These are phyloP conservation scores for Millerozyma miso DNA, from an alignment of 805 yeast species.

Conservation along the genomic window DNA sequence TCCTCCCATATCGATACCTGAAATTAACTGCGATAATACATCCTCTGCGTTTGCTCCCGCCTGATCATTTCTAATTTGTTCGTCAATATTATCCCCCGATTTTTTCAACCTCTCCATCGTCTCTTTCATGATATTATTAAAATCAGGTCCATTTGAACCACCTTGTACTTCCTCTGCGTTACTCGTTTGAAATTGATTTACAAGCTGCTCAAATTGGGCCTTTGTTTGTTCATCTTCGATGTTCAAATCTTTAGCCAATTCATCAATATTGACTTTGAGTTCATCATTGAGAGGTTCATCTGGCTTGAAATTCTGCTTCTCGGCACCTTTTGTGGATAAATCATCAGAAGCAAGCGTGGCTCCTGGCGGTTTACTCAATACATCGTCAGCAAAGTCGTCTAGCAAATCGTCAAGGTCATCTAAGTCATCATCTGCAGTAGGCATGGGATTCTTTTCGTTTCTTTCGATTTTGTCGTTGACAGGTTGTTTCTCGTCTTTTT, in stretches of 20 bases:
- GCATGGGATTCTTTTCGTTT: background rate
- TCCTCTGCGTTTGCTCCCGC: conserved; percentile 40
- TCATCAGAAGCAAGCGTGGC: conserved; percentile 22
- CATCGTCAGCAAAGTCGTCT: conserved; percentile 78
- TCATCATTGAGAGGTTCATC: conserved; percentile 30
- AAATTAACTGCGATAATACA: conserved; percentile 59
- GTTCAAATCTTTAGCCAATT: conserved; percentile 44
- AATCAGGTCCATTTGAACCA: conserved; percentile 34
- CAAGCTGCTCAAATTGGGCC: conserved; percentile 46
- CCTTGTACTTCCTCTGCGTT: conserved; percentile 27
- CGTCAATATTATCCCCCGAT: conserved; percentile 68
- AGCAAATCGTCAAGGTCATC: conserved; percentile 80
- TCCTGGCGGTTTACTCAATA: conserved; percentile 60
- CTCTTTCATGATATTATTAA: conserved; percentile 72
- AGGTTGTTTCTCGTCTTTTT: too few species aligned
- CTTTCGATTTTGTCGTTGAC: too few species aligned
- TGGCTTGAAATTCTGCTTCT: conserved; percentile 13
- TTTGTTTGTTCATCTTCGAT: conserved; percentile 52
- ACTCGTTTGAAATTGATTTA: conserved; percentile 36
- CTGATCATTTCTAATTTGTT: conserved; percentile 46
- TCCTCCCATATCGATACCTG: conserved; percentile 34
- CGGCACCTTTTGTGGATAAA: conserved; percentile 6
- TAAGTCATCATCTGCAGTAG: conserved; percentile 42
- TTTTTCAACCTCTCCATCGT: conserved; percentile 78
- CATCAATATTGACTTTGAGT: conserved; percentile 31